Evolutionary conservation across 2,329 filamentous ascomycete genomes (phyloP), one percentile per base, ranked within the genome.

Genomic region (Fusarium temperatum): DNA sequence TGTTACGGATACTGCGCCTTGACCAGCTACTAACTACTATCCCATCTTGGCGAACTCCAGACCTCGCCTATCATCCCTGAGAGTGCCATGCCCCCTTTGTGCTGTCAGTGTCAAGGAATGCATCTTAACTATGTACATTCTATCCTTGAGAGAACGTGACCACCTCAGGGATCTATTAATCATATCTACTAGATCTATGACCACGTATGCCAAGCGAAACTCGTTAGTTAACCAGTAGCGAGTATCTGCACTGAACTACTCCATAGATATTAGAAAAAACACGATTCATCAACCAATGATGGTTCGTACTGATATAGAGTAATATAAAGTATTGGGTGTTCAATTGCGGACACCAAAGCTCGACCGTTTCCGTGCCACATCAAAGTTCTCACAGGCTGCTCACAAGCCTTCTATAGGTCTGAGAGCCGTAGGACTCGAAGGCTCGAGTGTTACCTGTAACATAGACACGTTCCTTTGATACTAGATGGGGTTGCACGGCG

Each of bases 1-100:
- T 69, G 28, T 51, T 41, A 54, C 51, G 32, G 51, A 38, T 26
- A 61, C 39, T 61, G 63, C 66, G 70, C 70, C 71, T 67, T 55
- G 70, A 50, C 71, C 70, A 63, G 55, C 48, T 35, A 51, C 50
- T 58, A 38, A 51, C 50, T 58, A 38, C 28, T 26, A 35, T 60
- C n/a, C 60, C 51, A 28, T 42, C 56, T 58, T 61, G 41, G 48
- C 47, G 59, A 35, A 59, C 68, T 72, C 58, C 54, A 70, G 48
- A 41, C 57, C 39, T 70, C 54, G 38, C 44, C 58, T 64, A 41
- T 50, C 28, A 50, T 26, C 59, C 60, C 55, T 54, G 57, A 28
- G n/a, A 28, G 22, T 55, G 38, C 39, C 26, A 42, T 58, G 10
- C n/a, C 39, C 26, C 62, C 50, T 68, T 58, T 58, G 39, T 47